Evolutionary conservation across 345 rosid genomes (phyloP).

Genomic region (Zanthoxylum bungeanum): DNA sequence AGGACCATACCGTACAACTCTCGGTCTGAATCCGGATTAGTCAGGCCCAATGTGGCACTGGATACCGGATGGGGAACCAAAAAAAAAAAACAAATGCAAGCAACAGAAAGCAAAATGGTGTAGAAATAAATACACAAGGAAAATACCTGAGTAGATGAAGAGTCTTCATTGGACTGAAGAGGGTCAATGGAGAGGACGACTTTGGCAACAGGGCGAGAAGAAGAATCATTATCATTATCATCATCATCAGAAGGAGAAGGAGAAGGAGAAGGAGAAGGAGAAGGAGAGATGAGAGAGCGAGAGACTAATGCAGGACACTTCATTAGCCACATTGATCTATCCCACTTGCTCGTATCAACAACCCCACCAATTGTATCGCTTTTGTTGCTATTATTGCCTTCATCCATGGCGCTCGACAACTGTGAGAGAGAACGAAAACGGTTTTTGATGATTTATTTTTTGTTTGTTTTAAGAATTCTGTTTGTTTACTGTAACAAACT

Average conservation of each 20-base stretch:
- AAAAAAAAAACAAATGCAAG: too few species aligned
- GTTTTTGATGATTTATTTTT: background rate
- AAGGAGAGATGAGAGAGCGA: conserved; percentile 40
- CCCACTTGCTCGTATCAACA: conserved; percentile 57
- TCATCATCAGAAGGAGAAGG: too few species aligned
- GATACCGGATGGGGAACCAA: too few species aligned
- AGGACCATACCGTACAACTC: too few species aligned
- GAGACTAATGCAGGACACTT: conserved; percentile 68
- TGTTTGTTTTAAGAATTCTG: background rate
- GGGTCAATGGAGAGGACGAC: conserved; percentile 71
- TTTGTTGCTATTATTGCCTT: conserved; percentile 8
- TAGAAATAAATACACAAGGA: background rate
- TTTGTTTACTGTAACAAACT: background rate
- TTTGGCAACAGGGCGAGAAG: conserved; percentile 54
- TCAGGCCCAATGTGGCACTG: too few species aligned
- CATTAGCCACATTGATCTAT: conserved; percentile 71
- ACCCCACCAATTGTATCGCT: conserved; percentile 17
- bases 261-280: too few species aligned
- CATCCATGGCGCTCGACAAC: conserved; percentile 35
- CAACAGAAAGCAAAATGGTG: too few species aligned
- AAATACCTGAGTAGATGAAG: conserved; percentile 34
- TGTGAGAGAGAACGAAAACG: background rate
- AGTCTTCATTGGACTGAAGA: conserved; percentile 36
- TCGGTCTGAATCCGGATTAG: too few species aligned
- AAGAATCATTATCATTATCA: conserved; percentile 15